Percentiles rank a stretch among this genome's conserved stretches.
Evolutionary conservation across 2,329 filamentous ascomycete genomes (phyloP).

Genomic region (Nakataea oryzae): DNA sequence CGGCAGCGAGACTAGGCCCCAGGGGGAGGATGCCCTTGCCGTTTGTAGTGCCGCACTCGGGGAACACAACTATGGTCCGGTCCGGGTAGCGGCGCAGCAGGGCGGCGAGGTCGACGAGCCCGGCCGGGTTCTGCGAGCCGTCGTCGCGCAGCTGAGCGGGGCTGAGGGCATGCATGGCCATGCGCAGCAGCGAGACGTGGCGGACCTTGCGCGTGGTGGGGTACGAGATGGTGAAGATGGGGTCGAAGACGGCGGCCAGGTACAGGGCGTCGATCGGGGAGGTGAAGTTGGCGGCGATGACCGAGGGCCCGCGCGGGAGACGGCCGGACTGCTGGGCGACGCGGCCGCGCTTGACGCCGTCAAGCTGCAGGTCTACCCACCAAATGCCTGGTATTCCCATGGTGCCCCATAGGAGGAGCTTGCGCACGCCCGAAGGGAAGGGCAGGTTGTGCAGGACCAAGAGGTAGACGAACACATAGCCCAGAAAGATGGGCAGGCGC

Average conservation of each 20-base stretch:
- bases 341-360: conserved; percentile 88
- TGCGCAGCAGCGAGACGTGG: conserved; percentile 65
- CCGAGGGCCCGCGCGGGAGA: conserved; percentile 66
- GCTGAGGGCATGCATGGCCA: conserved; percentile 63
- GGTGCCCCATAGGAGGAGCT: conserved; percentile 78
- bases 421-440: conserved; percentile 52
- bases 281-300: conserved; percentile 87
- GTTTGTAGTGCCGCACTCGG: conserved; percentile 91
- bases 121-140: conserved; percentile 25
- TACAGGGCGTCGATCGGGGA: conserved; percentile 90
- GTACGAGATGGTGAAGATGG: conserved; percentile 82
- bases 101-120: conserved; percentile 48
- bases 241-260: conserved; percentile 91
- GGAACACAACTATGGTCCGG: conserved; percentile 76
- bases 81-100: conserved; percentile 60
- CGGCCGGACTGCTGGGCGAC: conserved; percentile 62
- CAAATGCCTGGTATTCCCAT: conserved; percentile 86
- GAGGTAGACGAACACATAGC: conserved; percentile 62
- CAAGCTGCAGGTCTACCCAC: conserved; percentile 98
- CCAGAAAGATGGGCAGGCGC: conserved; percentile 68
- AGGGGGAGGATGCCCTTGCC: conserved; percentile 81
- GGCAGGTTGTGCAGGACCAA: conserved; percentile 74
- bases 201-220: conserved; percentile 64
- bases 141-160: conserved; percentile 37
- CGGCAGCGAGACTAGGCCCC: conserved; percentile 63